Percentiles rank a stretch among this genome's conserved stretches.
Evolutionary conservation across 257 asterid genomes (phyloP).

Genomic region (Coffea canephora): DNA sequence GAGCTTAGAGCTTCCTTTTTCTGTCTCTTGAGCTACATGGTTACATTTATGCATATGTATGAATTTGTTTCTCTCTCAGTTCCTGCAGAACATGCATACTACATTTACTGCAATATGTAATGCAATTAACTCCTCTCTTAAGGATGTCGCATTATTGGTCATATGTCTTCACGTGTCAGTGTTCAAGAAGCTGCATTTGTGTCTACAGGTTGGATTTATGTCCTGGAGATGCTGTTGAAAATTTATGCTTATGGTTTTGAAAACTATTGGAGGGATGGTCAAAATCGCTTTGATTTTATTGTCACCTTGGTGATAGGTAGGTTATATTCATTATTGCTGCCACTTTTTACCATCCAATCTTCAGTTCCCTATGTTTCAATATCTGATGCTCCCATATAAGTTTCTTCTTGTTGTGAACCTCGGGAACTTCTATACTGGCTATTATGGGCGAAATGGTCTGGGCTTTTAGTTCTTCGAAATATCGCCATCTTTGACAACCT

Average conservation of each 20-base stretch:
- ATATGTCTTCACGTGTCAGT: constrained; percentile 1
- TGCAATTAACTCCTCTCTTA: neutral
- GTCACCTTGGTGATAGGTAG: constrained; percentile 95
- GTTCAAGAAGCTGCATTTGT: constrained; percentile 25
- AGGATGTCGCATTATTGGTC: neutral
- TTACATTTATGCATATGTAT: neutral
- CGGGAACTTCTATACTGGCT: neutral
- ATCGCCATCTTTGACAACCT: neutral
- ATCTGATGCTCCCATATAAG: neutral
- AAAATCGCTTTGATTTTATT: constrained; percentile 88
- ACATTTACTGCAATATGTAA: too few relatives aligned
- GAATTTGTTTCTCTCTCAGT: neutral
- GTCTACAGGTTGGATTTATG: constrained; percentile 92
- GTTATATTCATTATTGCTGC: neutral
- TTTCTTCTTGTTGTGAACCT: neutral
- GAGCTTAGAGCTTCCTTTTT: neutral
- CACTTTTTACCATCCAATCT: neutral
- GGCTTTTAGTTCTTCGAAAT: neutral
- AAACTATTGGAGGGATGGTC: constrained; percentile 99
- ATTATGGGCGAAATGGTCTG: neutral
- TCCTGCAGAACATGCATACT: neutral
- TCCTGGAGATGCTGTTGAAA: constrained; percentile 83
- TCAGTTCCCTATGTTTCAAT: constrained; percentile 9
- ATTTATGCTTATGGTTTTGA: constrained; percentile 77
- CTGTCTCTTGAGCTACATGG: neutral